Evolutionary conservation across 805 yeast genomes (phyloP), one percentile per base, ranked within the genome.

Genomic region (Candida broadrunensis): DNA sequence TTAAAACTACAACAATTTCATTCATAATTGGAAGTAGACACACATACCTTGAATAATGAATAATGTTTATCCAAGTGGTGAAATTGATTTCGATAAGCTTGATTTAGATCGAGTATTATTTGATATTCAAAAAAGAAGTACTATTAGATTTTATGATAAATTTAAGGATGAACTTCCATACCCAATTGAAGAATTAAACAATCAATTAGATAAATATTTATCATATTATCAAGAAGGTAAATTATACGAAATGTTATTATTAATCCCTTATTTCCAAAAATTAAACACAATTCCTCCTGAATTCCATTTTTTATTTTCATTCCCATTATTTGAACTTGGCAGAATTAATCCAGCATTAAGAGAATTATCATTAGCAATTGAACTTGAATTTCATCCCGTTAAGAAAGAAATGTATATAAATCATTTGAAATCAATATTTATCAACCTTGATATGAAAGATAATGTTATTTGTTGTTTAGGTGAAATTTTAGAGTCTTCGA

Each of bases 321-420:
- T 14, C 19, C 14, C 38, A 3, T 24, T 42, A 4, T 26, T 37
- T 5, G 20, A 25, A 26, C 16, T 42, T n/a, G 41, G 45, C 12
- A 34, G 45, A 26, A 13, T 17, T 7, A 17, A 34, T 4, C 3
- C 15, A 27, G 45, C 35, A 5, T 25, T 36, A 9, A 37, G 38
- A 31, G 41, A 37, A 20, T n/a, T 42, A 5, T 14, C 27, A 6
- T 37, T 29, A 24, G 35, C 45, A 18, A 42, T 42, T 15, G 23
- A 29, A 19, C 14, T 33, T 7, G 41, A 36, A 17, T 31, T 14
- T n/a, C 15, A 11, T 18, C 38, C 35, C 9, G n/a, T 3, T 5
- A n/a, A 19, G n/a, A 34, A 26, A 12, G 21, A 33, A n/a, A 33
- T 37, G 19, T 42, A 26, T 38, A 4, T 42, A 1, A 19, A 19